Percentiles rank a stretch among this genome's conserved stretches.
Evolutionary conservation across 108 stramenopile genomes (phyloP).

Genomic region (Discostella stelligeroides): DNA sequence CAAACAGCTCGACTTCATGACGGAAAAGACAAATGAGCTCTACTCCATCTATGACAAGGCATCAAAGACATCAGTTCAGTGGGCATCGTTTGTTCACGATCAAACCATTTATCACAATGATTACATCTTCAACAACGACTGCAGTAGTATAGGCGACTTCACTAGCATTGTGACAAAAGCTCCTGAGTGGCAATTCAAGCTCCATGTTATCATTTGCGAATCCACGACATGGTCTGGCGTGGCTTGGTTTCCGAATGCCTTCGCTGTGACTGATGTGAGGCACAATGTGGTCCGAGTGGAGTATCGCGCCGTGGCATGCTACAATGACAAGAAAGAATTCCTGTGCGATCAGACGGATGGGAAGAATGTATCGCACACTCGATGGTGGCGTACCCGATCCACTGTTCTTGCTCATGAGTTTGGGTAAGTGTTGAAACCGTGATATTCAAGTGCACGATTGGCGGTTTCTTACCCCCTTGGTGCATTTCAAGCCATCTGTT

Average conservation of each 20-base stretch:
- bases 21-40: constrained; percentile 13
- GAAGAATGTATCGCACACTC: constrained; percentile 16
- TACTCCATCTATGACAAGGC: constrained; percentile 17
- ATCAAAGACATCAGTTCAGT: constrained; percentile 11
- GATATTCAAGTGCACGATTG: neutral
- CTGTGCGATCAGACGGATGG: constrained; percentile 8
- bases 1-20: constrained; percentile 15
- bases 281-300: constrained; percentile 21
- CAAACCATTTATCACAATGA: constrained; percentile 14
- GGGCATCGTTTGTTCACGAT: constrained; percentile 17
- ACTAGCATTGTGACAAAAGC: neutral
- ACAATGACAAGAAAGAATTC: constrained; percentile 5
- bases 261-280: neutral
- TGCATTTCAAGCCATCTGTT: constrained; percentile 13
- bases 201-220: constrained; percentile 24
- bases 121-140: constrained; percentile 7
- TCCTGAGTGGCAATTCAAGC: constrained; percentile 15
- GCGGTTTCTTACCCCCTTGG: neutral
- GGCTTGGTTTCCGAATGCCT: constrained; percentile 12
- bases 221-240: constrained; percentile 12
- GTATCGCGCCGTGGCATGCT: constrained; percentile 23
- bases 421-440: neutral
- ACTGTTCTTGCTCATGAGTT: constrained; percentile 20
- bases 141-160: neutral
- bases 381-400: constrained; percentile 22